Percentiles rank a stretch among this genome's conserved stretches.
Evolutionary conservation across 2,329 filamentous ascomycete species (phyloP).

Genomic region (Xylariaceae sp.): DNA sequence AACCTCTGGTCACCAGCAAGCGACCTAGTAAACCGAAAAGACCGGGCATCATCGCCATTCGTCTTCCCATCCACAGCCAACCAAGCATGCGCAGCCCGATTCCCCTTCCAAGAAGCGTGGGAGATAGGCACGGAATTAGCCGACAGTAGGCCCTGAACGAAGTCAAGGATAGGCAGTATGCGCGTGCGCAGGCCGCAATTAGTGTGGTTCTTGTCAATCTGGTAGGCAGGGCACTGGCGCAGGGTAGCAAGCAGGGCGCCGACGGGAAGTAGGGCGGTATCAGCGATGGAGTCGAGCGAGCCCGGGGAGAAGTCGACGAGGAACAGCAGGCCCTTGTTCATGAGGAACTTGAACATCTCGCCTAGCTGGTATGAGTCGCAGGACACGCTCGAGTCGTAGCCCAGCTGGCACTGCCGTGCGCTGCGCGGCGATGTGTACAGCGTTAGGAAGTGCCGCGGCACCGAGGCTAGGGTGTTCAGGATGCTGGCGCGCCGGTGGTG

Average conservation of each 20-base stretch:
- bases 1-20: conserved; percentile 49
- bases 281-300: conserved; percentile 43
- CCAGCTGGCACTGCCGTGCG: conserved; percentile 62
- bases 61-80: conserved; percentile 22
- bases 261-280: conserved; percentile 57
- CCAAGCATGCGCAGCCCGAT: conserved; percentile 42
- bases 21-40: conserved; percentile 49
- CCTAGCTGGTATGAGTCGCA: conserved; percentile 77
- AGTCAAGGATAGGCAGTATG: conserved; percentile 62
- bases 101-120: conserved; percentile 44
- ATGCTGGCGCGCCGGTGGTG: conserved; percentile 62
- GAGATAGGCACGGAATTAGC: conserved; percentile 43
- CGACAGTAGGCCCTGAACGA: conserved; percentile 55
- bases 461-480: conserved; percentile 64
- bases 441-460: conserved; percentile 63
- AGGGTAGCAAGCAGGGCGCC: conserved; percentile 56
- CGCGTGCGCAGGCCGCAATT: conserved; percentile 68
- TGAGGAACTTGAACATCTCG: conserved; percentile 70
- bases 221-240: conserved; percentile 65
- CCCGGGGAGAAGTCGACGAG: conserved; percentile 53
- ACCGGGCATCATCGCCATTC: conserved; percentile 21
- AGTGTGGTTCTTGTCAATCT: conserved; percentile 67
- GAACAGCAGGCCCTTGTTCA: conserved; percentile 56
- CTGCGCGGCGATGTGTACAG: conserved; percentile 63
- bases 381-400: conserved; percentile 66